Conservation (phyloP, 2,329 filamentous ascomycete genomes). For the Alternaria viburni region DNA sequence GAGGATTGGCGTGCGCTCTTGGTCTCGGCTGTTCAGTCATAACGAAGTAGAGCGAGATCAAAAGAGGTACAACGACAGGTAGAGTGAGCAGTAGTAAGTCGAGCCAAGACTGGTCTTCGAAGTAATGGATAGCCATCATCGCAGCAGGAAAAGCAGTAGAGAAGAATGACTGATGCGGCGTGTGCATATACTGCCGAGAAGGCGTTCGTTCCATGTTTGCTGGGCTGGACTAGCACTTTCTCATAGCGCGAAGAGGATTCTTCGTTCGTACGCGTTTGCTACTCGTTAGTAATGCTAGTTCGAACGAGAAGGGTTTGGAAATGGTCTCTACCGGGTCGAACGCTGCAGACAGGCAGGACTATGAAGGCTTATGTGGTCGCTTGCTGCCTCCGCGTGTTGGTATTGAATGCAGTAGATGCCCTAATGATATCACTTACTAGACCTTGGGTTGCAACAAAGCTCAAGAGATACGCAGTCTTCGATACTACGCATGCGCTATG, state of each 20-base stretch:
- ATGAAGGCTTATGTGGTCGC: not conserved
- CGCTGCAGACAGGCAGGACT: too few relatives aligned
- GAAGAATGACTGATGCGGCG: not conserved
- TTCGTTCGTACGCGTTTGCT: not conserved
- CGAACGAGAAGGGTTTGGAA: not conserved
- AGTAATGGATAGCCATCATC: not conserved
- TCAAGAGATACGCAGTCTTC: not conserved
- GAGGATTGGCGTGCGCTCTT: not conserved
- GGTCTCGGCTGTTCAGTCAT: not conserved
- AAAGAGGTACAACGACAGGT: not conserved
- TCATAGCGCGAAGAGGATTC: not conserved
- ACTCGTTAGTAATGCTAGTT: not conserved
- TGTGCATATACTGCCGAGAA: not conserved
- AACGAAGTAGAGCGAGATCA: not conserved
- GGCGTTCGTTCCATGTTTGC: not conserved
- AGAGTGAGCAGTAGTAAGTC: not conserved
- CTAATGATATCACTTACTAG: not conserved
- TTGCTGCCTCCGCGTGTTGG: not conserved
- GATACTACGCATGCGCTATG: not conserved
- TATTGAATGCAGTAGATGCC: not conserved
- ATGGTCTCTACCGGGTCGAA: too few relatives aligned
- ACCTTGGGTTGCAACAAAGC: too few relatives aligned
- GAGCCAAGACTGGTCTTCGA: not conserved
- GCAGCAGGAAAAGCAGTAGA: not conserved
- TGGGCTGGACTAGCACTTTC: not conserved